Base-by-base conservation (phyloP, 1,284 basidiomycete species). In the Crocinoboletus sp. region DNA sequence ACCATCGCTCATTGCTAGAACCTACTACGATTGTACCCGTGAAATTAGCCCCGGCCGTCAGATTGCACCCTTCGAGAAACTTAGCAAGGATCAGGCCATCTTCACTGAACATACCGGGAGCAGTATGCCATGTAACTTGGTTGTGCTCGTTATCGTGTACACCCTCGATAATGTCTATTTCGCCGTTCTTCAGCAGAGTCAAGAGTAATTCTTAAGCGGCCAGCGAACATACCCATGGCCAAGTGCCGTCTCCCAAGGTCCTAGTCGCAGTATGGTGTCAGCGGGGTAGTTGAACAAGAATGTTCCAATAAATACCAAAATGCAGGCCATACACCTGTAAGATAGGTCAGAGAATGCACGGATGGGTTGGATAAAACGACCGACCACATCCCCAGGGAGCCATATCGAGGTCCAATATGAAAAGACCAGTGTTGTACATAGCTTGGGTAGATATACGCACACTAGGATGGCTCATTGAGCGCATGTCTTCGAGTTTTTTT, bases 111-210 rank as follows among this genome's bases (percentile, higher is more conserved):
- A 38, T 61, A 77, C 74, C 68, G 34, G 70, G 64, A 24, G 64
- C 67, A 13, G 77, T 78, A 53, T 82, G 79, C 68, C 77, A 79
- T 35, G 80, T 77, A 36, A 79, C 74, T 61, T 82, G 79, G 47
- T 82, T 82, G 53, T 78, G 72, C 44, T 73, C 64, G 49, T 77
- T 78, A 47, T 76, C 72, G 48, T 80, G 78, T 3, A 82, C 78
- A 19, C 78, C 76, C 56, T 84, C 82, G 13, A 84, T 70, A 39
- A 84, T 79, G 60, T 84, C 82, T 53, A 84, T 82, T 59, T 84
- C 82, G 12, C 82, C 82, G 2, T 65, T 64, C 74, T 78, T 55
- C 27, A 48, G 37, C 37, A 46, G 42, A 53, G 35, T 46, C 36
- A 44, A 48, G 32, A 24, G 12, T 32, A 23, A 34, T 16, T 45